phyloP scores from a whole-genome alignment of 345 rosid genomes.

The Raphanus raphanistrum region DNA sequence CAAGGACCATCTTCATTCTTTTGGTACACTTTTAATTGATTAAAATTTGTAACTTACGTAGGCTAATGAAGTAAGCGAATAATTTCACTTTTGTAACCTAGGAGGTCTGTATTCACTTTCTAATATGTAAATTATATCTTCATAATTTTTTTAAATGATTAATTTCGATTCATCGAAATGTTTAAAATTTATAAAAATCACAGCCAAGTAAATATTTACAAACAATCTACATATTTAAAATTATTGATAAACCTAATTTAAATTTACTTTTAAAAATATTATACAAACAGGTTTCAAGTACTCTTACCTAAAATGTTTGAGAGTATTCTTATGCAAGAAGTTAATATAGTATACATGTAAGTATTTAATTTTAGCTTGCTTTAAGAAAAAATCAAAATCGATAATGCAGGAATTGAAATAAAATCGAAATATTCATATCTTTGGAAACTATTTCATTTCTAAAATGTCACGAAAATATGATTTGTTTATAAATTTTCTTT shows the following conservation, averaged over 20 bases:
- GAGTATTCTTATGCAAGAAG: neutral
- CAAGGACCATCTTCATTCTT: neutral
- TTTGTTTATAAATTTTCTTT: neutral
- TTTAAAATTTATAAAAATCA: too few species aligned
- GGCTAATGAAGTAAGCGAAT: neutral
- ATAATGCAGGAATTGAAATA: neutral
- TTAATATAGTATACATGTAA: neutral
- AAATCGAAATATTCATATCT: neutral
- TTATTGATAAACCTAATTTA: neutral
- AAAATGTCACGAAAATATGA: neutral
- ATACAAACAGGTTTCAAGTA: too few species aligned
- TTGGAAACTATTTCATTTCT: neutral
- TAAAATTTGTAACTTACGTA: neutral
- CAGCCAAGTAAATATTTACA: neutral
- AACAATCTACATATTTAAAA: neutral
- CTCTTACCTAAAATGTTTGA: neutral
- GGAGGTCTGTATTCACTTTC: neutral
- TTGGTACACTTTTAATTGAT: neutral
- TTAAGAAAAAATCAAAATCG: neutral
- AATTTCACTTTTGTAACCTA: neutral
- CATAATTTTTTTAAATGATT: too few species aligned
- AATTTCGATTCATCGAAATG: neutral
- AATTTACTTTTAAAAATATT: too few species aligned
- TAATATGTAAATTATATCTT: too few species aligned
- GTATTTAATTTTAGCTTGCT: neutral